Evolutionary conservation across 2,329 filamentous ascomycete species (phyloP), one percentile per base, ranked within the genome.

Genomic region (Fusarium fracticaudum): DNA sequence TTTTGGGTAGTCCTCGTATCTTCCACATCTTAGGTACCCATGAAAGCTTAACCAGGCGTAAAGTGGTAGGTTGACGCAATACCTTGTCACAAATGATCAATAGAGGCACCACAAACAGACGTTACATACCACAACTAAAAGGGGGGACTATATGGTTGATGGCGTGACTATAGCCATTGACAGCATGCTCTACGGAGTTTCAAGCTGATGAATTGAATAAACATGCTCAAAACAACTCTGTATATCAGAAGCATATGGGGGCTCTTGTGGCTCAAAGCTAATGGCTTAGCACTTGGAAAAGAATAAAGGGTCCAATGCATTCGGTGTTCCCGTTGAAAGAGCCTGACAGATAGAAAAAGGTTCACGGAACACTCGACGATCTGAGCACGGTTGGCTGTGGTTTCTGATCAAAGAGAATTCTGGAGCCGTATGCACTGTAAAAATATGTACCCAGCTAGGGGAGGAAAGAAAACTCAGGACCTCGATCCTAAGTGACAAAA

Each of bases 321-420:
- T 53, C 60, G 60, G 66, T 40, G 55, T 54, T 57, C 31, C 66
- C 66, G 33, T 54, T 54, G 45, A 54, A 59, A 59, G 66, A 69
- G 57, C 50, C 58, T 55, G 17, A 29, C 20, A 37, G 24, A 29
- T 22, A n/a, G 24, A 55, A 33, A 45, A 64, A 58, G 43, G 43
- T 38, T 38, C 41, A 54, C 31, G 38, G 67, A 65, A 53, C 51
- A 66, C 47, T 69, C 44, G 15, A 29, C n/a, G 20, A 45, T 31
- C 26, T 24, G 26, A 29, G 20, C 24, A 45, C 24, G 24, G 47
- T 59, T 70, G 51, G 59, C 41, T 47, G 18, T 24, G 31, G 43
- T 35, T 18, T 41, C 38, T 45, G 26, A 54, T 53, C 14, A 51
- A 35, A 41, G 35, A 45, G 22, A 65, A 54, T 35, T 54, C 66